Conservation (phyloP, 768 basidiomycete genomes). For the Melanogaster broomeanus region DNA sequence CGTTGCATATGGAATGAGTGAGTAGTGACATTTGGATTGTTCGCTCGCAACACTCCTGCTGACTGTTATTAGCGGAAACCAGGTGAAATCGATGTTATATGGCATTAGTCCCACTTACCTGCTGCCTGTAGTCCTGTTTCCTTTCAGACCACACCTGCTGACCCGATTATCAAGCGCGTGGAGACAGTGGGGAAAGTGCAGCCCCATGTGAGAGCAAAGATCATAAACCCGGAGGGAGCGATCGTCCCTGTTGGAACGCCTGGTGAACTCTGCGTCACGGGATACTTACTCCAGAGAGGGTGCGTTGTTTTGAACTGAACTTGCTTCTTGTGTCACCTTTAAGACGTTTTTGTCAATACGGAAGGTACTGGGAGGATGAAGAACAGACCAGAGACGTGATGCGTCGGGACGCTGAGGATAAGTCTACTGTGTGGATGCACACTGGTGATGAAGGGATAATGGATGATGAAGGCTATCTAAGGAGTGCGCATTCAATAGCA, state of each 20-base stretch:
- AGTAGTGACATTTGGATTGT: slow-evolving; percentile 26
- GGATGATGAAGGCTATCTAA: slow-evolving; percentile 79
- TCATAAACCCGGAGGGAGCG: slow-evolving; percentile 59
- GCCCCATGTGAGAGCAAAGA: slow-evolving; percentile 77
- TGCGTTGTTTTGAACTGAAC: slow-evolving; percentile 22
- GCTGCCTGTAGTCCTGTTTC: slow-evolving; percentile 64
- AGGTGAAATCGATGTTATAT: slow-evolving; percentile 38
- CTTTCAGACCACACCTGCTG: slow-evolving; percentile 73
- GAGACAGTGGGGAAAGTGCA: slow-evolving; percentile 80
- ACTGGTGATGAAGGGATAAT: slow-evolving; percentile 82
- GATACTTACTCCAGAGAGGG: slow-evolving; percentile 83
- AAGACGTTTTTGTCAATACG: neutral
- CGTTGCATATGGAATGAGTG: slow-evolving; percentile 87
- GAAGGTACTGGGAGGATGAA: slow-evolving; percentile 76
- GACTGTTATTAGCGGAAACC: slow-evolving; percentile 59
- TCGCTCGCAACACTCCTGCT: neutral
- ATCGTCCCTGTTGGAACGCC: slow-evolving; percentile 71
- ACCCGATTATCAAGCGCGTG: slow-evolving; percentile 71
- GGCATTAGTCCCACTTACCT: neutral
- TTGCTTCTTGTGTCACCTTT: neutral
- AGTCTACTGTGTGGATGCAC: slow-evolving; percentile 75
- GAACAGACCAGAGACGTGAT: slow-evolving; percentile 65
- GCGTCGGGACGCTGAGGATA: slow-evolving; percentile 48
- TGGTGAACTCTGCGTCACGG: slow-evolving; percentile 73
- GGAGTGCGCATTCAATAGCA: slow-evolving; percentile 45